phyloP scores from a whole-genome alignment of 1,284 basidiomycete genomes.

The Bjerkandera adusta region DNA sequence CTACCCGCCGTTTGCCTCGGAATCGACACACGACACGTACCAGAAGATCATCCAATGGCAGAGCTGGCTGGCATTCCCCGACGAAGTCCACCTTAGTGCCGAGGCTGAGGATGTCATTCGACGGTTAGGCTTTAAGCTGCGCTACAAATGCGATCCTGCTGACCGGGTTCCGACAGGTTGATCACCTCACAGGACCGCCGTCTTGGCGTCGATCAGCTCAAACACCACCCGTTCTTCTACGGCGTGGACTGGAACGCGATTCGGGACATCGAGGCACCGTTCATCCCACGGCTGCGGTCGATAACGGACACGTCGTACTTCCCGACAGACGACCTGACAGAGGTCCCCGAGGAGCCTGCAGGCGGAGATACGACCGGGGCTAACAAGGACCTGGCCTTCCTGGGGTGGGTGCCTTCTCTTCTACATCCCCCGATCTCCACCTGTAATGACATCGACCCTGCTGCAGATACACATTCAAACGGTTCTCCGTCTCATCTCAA shows the following conservation, averaged over 20 bases:
- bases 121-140: constrained; percentile 44
- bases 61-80: constrained; percentile 89
- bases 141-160: background rate
- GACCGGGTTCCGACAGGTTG: constrained; percentile 46
- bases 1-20: constrained; percentile 97
- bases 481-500: constrained; percentile 51
- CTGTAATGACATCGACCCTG: too few relatives aligned
- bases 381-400: constrained; percentile 90
- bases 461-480: constrained; percentile 78
- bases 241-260: constrained; percentile 94
- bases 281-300: constrained; percentile 89
- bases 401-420: constrained; percentile 60
- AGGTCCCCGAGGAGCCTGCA: constrained; percentile 74
- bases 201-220: constrained; percentile 85
- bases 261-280: constrained; percentile 92
- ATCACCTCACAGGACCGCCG: constrained; percentile 85
- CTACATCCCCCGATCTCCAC: background rate
- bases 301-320: constrained; percentile 97
- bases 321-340: constrained; percentile 93
- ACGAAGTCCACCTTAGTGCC: constrained; percentile 91
- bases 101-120: constrained; percentile 93
- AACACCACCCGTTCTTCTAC: constrained; percentile 94
- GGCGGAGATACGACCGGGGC: constrained; percentile 69
- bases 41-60: constrained; percentile 98
- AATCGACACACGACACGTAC: constrained; percentile 97